Conservation (phyloP, 2,329 filamentous ascomycete genomes). For the Cadophora sp. region DNA sequence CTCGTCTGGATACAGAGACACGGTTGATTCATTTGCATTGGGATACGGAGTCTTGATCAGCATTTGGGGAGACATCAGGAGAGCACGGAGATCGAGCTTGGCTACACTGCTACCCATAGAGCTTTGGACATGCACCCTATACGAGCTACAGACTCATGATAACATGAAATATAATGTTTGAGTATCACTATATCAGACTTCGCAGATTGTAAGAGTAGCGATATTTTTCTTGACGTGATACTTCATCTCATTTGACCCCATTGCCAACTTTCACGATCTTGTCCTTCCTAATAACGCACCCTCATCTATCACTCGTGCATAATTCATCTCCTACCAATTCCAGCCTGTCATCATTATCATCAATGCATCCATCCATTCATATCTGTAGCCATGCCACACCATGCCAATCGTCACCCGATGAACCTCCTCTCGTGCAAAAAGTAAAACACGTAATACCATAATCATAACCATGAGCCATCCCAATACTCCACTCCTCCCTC, state of each 20-base stretch:
- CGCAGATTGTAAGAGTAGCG: too few relatives aligned
- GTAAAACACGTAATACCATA: not conserved
- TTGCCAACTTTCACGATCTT: not conserved
- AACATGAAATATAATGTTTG: constrained; percentile 9
- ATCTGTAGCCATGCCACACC: not conserved
- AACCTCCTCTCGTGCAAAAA: not conserved
- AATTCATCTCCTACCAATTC: not conserved
- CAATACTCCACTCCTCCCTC: not conserved
- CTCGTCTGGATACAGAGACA: constrained; percentile 19
- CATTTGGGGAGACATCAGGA: constrained; percentile 23
- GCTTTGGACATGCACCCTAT: not conserved
- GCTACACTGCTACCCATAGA: not conserved
- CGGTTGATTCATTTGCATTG: constrained; percentile 20
- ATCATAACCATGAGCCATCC: not conserved
- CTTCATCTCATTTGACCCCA: not conserved
- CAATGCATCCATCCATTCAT: not conserved
- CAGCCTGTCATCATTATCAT: not conserved
- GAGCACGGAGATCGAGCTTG: not conserved
- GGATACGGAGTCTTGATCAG: constrained; percentile 25
- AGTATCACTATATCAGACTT: not conserved
- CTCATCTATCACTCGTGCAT: not conserved
- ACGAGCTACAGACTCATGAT: constrained; percentile 8
- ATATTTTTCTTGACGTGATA: not conserved
- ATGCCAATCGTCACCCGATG: not conserved
- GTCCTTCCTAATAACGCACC: not conserved